phyloP scores from a whole-genome alignment of 1,284 basidiomycete genomes.

The Ceratobasidium sp. region DNA sequence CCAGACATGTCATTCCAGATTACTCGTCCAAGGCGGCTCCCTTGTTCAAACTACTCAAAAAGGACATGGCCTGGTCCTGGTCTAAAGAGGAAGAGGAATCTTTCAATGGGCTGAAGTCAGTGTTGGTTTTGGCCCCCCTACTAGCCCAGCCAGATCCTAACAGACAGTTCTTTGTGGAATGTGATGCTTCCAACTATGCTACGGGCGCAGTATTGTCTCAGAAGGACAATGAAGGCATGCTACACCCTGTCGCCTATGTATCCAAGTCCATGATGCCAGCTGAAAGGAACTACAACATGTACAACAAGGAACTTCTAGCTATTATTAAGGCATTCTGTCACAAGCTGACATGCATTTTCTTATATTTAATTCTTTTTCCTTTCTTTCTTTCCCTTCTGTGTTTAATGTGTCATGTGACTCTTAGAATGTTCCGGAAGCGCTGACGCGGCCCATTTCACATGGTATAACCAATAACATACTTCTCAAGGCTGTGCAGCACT shows the following conservation, averaged over 20 bases:
- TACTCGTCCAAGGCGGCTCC: background rate
- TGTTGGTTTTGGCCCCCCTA: background rate
- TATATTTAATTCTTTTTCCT: too few relatives aligned
- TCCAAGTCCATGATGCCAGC: conserved; percentile 52
- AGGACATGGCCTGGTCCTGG: background rate
- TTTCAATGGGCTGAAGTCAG: background rate
- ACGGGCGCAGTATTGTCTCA: conserved; percentile 50
- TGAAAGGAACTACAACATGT: conserved; percentile 56
- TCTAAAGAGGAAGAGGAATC: background rate
- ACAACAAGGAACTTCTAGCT: conserved; percentile 57
- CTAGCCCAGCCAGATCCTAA: background rate
- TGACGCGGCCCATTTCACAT: too few relatives aligned
- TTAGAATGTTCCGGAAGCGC: too few relatives aligned
- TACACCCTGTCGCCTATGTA: conserved; percentile 50
- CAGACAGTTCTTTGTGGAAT: conserved; percentile 44
- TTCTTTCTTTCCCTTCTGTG: too few relatives aligned
- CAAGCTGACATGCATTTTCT: too few relatives aligned
- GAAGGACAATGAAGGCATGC: conserved; percentile 13
- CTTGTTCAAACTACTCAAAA: background rate
- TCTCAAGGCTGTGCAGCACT: too few relatives aligned
- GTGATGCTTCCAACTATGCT: conserved; percentile 52
- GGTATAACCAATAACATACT: too few relatives aligned
- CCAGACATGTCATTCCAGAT: conserved; percentile 51
- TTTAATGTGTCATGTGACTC: too few relatives aligned
- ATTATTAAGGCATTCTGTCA: conserved; percentile 50